Conservation (phyloP, 2,329 filamentous ascomycete genomes). For the Gnomoniopsis smithogilvyi region DNA sequence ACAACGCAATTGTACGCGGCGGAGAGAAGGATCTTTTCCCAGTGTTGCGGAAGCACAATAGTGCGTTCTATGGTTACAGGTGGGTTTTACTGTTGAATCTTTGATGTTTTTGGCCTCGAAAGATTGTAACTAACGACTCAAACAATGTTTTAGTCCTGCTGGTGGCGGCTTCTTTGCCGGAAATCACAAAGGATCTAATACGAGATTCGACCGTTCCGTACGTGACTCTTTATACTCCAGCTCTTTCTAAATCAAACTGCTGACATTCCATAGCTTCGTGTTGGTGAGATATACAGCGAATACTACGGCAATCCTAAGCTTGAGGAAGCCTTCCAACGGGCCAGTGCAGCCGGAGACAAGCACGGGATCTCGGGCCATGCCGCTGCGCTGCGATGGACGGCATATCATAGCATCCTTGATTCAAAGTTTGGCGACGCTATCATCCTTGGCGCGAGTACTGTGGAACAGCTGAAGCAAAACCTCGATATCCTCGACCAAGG, state of each 20-base stretch:
- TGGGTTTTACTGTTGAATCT: background rate
- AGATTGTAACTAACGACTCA: background rate
- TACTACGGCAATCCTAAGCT: conserved; percentile 28
- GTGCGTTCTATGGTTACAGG: conserved; percentile 35
- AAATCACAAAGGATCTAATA: conserved; percentile 20
- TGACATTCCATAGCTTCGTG: background rate
- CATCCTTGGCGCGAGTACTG: conserved; percentile 33
- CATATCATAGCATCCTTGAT: conserved; percentile 32
- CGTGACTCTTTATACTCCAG: background rate
- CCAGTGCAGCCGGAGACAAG: conserved; percentile 25
- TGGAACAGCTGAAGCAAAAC: conserved; percentile 32
- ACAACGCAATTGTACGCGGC: conserved; percentile 41
- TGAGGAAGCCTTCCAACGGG: conserved; percentile 25
- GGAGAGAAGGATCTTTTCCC: conserved; percentile 35
- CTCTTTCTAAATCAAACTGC: background rate
- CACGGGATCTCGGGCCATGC: conserved; percentile 36
- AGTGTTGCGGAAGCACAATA: conserved; percentile 29
- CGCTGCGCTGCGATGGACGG: conserved; percentile 39
- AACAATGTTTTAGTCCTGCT: background rate
- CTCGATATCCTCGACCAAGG: conserved; percentile 35
- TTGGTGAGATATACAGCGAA: conserved; percentile 24
- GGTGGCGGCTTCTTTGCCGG: conserved; percentile 20
- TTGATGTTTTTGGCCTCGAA: background rate
- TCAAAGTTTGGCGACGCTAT: conserved; percentile 31
- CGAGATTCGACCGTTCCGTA: conserved; percentile 26